Evolutionary conservation across 1,284 basidiomycete species (phyloP).

Genomic region (Exobasidium rhododendri): DNA sequence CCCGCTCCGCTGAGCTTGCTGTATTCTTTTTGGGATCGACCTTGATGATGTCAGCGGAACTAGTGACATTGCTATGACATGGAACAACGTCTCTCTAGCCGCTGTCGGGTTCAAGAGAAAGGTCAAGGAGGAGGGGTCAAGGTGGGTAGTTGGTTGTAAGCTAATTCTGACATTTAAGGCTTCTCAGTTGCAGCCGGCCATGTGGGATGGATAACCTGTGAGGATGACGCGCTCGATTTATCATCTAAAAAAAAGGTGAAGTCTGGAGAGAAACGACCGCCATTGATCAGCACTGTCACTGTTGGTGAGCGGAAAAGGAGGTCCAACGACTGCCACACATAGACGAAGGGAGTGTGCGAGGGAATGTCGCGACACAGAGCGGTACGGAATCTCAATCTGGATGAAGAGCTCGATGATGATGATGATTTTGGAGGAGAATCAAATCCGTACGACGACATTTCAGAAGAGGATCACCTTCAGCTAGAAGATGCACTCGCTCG

Average conservation of each 20-base stretch:
- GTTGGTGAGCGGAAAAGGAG: neutral
- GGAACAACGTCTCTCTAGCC: no score
- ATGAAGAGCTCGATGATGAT: constrained; percentile 70
- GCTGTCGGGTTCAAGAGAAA: neutral
- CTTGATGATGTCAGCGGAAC: neutral
- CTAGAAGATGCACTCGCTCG: constrained; percentile 35
- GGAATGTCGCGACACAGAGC: constrained; percentile 67
- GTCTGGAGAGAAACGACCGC: neutral
- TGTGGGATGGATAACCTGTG: no score
- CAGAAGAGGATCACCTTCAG: constrained; percentile 36
- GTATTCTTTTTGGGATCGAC: neutral
- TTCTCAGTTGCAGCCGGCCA: no score
- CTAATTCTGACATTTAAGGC: no score
- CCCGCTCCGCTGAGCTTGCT: neutral
- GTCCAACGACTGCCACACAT: neutral
- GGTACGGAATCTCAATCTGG: constrained; percentile 81
- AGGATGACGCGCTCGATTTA: neutral
- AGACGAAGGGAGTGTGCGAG: neutral
- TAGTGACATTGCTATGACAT: neutral
- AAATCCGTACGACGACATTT: constrained; percentile 34
- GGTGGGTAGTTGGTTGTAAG: neutral
- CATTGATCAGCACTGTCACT: neutral
- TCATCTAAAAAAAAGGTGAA: neutral
- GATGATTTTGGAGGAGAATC: constrained; percentile 56
- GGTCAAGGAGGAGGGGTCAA: neutral